phyloP scores from a whole-genome alignment of 225 moss, liverwort and hornwort genomes.

The Rhytidiadelphus loreus region DNA sequence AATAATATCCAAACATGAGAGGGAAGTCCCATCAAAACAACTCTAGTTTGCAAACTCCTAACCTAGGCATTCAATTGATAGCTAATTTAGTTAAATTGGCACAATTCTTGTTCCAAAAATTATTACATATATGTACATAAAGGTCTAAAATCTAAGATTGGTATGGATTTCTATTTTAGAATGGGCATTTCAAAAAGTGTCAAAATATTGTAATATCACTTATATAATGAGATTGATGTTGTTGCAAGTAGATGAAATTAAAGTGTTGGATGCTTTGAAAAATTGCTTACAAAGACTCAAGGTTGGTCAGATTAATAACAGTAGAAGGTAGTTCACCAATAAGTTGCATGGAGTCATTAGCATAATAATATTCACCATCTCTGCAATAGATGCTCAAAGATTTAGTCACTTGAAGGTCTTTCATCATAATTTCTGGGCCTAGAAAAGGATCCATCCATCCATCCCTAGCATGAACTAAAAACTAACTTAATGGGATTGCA shows the following conservation, averaged over 20 bases:
- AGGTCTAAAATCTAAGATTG: background rate
- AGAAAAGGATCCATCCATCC: no score
- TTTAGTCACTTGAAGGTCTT: no score
- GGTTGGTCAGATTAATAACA: background rate
- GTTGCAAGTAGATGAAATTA: background rate
- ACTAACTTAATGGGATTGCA: no score
- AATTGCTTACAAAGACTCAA: fast-evolving
- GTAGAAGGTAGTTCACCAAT: background rate
- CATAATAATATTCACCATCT: fast-evolving
- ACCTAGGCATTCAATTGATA: no score
- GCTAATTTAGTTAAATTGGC: background rate
- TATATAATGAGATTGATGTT: background rate
- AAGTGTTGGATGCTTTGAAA: background rate
- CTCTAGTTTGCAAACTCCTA: background rate
- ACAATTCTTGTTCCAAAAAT: no score
- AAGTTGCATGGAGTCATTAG: fast-evolving
- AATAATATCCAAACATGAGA: background rate
- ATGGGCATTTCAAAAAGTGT: fast-evolving
- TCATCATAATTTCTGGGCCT: no score
- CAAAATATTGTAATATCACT: background rate
- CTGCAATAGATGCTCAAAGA: no score
- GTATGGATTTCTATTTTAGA: background rate
- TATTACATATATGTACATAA: no score
- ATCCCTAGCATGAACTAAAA: no score
- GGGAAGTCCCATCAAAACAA: background rate